These are phyloP conservation scores for Trichoderma brevicompactum DNA, from an alignment of 2,329 filamentous ascomycete species.

Conservation along the genomic window DNA sequence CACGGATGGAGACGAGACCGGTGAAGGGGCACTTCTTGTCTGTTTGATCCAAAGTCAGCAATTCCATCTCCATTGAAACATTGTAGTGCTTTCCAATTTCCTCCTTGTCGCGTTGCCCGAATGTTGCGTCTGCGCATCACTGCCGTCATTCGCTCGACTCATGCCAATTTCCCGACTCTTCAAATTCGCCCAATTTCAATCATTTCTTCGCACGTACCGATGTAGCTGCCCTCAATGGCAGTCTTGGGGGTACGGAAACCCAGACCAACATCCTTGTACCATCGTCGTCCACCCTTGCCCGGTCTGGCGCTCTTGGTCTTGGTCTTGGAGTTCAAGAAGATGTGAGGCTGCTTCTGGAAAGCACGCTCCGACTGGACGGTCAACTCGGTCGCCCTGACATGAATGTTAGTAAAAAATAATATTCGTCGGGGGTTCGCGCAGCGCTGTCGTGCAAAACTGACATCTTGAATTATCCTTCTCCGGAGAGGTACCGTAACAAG, in stretches of 20 bases:
- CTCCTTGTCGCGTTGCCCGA: background rate
- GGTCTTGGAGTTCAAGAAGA: constrained; percentile 98
- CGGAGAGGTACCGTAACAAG: constrained; percentile 45
- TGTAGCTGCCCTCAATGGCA: constrained; percentile 98
- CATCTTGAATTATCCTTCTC: constrained; percentile 51
- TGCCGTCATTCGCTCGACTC: background rate
- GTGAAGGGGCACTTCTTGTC: constrained; percentile 99
- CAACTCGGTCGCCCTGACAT: constrained; percentile 90
- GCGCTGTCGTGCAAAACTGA: constrained; percentile 39
- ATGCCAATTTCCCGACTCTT: constrained; percentile 5
- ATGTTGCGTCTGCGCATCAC: background rate
- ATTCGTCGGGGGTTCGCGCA: constrained; percentile 31
- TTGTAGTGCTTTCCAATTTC: background rate
- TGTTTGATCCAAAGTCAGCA: constrained; percentile 48
- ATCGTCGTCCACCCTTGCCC: constrained; percentile 90
- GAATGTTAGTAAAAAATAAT: constrained; percentile 40
- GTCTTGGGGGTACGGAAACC: constrained; percentile 98
- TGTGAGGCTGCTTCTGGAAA: constrained; percentile 99
- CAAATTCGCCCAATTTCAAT: constrained; percentile 16
- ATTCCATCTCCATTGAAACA: constrained; percentile 18
- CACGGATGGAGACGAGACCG: constrained; percentile 98
- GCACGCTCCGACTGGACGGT: constrained; percentile 99
- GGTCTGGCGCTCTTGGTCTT: constrained; percentile 82
- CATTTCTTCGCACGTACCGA: constrained; percentile 71
- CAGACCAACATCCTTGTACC: constrained; percentile 99